A percentile compares a stretch with the other conserved stretches of the same genome.
Conservation (phyloP, 2,329 filamentous ascomycete genomes). For the Colletotrichum cordylinicola region DNA sequence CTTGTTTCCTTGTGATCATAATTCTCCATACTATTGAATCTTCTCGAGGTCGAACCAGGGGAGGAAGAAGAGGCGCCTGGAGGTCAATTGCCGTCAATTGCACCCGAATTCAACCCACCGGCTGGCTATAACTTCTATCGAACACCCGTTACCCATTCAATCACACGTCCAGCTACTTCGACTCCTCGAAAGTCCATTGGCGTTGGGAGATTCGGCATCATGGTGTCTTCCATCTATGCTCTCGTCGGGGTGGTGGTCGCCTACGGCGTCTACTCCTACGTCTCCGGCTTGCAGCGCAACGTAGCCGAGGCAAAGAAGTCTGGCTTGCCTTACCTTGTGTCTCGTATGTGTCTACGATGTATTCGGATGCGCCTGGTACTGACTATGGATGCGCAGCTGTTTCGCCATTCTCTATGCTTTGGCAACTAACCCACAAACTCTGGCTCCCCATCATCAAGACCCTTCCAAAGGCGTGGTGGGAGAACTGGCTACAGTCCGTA, state of each 20-base stretch:
- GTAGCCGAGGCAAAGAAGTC: constrained; percentile 55
- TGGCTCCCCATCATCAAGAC: constrained; percentile 61
- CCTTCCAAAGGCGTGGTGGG: constrained; percentile 61
- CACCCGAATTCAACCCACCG: not conserved
- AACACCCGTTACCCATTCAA: not conserved
- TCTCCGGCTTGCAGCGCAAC: constrained; percentile 46
- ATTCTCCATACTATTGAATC: not conserved
- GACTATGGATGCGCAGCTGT: constrained; percentile 40
- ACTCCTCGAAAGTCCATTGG: not conserved
- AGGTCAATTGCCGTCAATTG: too few relatives aligned
- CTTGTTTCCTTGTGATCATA: not conserved
- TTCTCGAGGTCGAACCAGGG: not conserved
- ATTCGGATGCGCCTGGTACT: not conserved
- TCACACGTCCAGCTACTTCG: not conserved
- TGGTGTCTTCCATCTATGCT: constrained; percentile 42
- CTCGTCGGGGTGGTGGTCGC: constrained; percentile 37
- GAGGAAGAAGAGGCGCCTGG: not conserved
- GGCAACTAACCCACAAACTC: constrained; percentile 59
- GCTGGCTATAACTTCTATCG: not conserved
- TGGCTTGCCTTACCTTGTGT: constrained; percentile 57
- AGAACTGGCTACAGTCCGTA: constrained; percentile 65
- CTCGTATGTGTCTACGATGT: constrained; percentile 48
- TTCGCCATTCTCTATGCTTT: constrained; percentile 55
- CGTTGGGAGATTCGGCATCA: constrained; percentile 16
- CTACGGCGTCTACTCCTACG: constrained; percentile 36